Conservation (phyloP, 1,139 yeast species). For the Suhomyces terraborum region DNA sequence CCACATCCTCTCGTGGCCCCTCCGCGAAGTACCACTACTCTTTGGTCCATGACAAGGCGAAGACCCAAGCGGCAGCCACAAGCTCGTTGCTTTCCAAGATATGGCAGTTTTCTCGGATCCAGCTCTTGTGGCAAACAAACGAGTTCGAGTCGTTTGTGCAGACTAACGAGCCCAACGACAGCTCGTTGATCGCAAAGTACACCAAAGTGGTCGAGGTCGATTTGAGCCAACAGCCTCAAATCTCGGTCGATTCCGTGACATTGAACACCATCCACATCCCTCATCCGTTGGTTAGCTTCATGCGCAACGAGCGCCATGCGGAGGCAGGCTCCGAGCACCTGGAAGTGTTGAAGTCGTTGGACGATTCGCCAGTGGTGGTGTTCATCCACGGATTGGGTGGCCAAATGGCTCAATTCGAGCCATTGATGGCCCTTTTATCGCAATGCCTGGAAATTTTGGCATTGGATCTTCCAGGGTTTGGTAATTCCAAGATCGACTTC, state of each 20-base stretch:
- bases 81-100: slow-evolving; percentile 26
- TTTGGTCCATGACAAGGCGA: slow-evolving; percentile 4
- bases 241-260: slow-evolving; percentile 38
- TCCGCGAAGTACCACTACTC: slow-evolving; percentile 2
- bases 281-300: slow-evolving; percentile 54
- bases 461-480: slow-evolving; percentile 77
- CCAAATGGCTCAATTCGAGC: slow-evolving; percentile 72
- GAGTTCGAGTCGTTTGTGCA: slow-evolving; percentile 44
- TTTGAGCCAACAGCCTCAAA: slow-evolving; percentile 21
- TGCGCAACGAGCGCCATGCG: slow-evolving; percentile 40
- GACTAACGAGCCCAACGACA: slow-evolving; percentile 53
- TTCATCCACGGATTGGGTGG: slow-evolving; percentile 80
- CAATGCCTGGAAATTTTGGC: slow-evolving; percentile 67
- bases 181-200: slow-evolving; percentile 55
- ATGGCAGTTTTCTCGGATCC: slow-evolving; percentile 30
- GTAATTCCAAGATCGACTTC: slow-evolving; percentile 46
- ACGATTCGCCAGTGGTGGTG: slow-evolving; percentile 57
- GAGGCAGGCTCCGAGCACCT: slow-evolving; percentile 21
- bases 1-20: slow-evolving; percentile 4
- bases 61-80: slow-evolving; percentile 20
- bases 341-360: slow-evolving; percentile 38
- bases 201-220: slow-evolving; percentile 40
- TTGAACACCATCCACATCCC: slow-evolving; percentile 51
- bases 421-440: slow-evolving; percentile 61
- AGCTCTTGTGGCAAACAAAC: slow-evolving; percentile 28